Evolutionary conservation across 2,329 filamentous ascomycete genomes (phyloP).

Genomic region (Alternaria sp.): DNA sequence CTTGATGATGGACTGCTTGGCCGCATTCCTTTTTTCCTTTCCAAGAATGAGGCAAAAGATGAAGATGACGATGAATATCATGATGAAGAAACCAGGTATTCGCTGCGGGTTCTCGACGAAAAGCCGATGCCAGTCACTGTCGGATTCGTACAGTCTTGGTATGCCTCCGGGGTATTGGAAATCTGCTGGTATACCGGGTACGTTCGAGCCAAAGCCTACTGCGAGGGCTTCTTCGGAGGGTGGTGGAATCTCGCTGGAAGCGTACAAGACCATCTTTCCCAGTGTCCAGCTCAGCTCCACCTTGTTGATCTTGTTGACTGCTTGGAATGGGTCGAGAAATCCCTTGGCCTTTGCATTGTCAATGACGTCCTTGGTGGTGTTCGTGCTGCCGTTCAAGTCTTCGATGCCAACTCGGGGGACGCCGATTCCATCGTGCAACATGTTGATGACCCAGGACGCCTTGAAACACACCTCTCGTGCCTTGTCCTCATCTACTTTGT

Average conservation of each 20-base stretch:
- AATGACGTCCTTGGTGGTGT: slow-evolving; percentile 74
- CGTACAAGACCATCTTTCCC: slow-evolving; percentile 95
- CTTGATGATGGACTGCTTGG: slow-evolving; percentile 64
- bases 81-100: slow-evolving; percentile 76
- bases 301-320: slow-evolving; percentile 88
- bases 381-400: slow-evolving; percentile 62
- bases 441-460: slow-evolving; percentile 95
- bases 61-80: slow-evolving; percentile 74
- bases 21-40: slow-evolving; percentile 69
- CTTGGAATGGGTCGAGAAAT: slow-evolving; percentile 85
- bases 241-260: slow-evolving; percentile 82
- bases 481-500: slow-evolving; percentile 74
- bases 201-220: slow-evolving; percentile 92
- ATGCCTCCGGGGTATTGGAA: slow-evolving; percentile 78
- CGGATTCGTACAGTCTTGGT: slow-evolving; percentile 57
- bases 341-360: slow-evolving; percentile 74
- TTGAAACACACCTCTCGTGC: slow-evolving; percentile 95
- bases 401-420: slow-evolving; percentile 86
- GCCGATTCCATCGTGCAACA: slow-evolving; percentile 94
- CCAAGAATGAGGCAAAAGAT: slow-evolving; percentile 78
- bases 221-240: slow-evolving; percentile 66
- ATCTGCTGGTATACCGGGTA: slow-evolving; percentile 69
- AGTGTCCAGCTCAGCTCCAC: slow-evolving; percentile 97
- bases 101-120: slow-evolving; percentile 70
- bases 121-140: slow-evolving; percentile 62